Evolutionary conservation across 352 stramenopile genomes (phyloP).

Genomic region (Plasmopara viticola): DNA sequence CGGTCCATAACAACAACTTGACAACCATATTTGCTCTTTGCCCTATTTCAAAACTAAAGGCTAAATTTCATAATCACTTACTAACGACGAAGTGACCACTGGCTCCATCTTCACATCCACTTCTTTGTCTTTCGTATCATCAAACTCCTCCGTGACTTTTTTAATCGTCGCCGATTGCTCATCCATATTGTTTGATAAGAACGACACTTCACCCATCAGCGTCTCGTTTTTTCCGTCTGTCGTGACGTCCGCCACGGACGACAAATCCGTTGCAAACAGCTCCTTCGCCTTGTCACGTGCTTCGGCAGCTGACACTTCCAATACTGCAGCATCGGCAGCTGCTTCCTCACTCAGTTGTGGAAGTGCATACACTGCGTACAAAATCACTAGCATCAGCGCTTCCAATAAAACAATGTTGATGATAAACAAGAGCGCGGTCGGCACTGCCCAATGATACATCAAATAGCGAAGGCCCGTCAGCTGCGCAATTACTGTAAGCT

Average conservation of each 20-base stretch:
- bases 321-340: constrained; percentile 9
- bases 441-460: constrained; percentile 83
- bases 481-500: constrained; percentile 78
- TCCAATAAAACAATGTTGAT: constrained; percentile 77
- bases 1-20: constrained; percentile 2
- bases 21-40: constrained; percentile 1
- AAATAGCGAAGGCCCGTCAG: constrained; percentile 73
- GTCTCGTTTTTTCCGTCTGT: constrained; percentile 35
- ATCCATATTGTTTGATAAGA: constrained; percentile 11
- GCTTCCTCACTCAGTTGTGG: constrained; percentile 29
- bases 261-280: constrained; percentile 11
- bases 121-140: constrained; percentile 15
- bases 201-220: constrained; percentile 14
- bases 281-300: constrained; percentile 22
- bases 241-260: constrained; percentile 16
- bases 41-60: constrained; percentile 1
- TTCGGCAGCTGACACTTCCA: constrained; percentile 19
- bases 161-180: constrained; percentile 2
- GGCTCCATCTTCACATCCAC: constrained; percentile 26
- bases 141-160: constrained; percentile 1
- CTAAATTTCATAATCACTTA: not conserved
- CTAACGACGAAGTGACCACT: constrained; percentile 19
- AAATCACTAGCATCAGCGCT: constrained; percentile 48
- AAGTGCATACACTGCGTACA: constrained; percentile 62
- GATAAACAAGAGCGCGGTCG: constrained; percentile 64